Percentiles rank a stretch among this genome's conserved stretches.
These are phyloP conservation scores for Trichoderma cornu-damae DNA, from an alignment of 2,329 filamentous ascomycete species.

Conservation along the genomic window DNA sequence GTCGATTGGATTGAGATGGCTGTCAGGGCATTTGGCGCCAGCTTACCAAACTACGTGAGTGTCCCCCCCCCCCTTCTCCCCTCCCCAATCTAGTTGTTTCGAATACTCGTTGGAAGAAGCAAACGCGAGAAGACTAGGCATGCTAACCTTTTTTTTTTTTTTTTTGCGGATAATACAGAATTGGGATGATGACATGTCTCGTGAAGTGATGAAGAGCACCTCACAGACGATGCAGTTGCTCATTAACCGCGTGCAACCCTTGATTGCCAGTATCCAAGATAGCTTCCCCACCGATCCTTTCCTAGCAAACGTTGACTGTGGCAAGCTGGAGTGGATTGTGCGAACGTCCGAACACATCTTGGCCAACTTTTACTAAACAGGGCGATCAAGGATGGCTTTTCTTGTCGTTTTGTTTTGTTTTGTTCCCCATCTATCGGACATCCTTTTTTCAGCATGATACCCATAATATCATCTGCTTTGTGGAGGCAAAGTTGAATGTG, in stretches of 20 bases:
- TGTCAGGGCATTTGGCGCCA: slow-evolving; percentile 48
- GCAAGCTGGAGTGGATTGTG: slow-evolving; percentile 39
- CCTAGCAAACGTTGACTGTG: slow-evolving; percentile 35
- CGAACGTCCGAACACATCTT: slow-evolving; percentile 35
- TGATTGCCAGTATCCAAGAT: slow-evolving; percentile 33
- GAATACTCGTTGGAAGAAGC: no score
- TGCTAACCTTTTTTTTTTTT: slow-evolving; percentile 16
- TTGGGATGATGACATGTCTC: slow-evolving; percentile 35
- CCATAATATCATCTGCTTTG: slow-evolving; percentile 7
- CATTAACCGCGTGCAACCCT: slow-evolving; percentile 33
- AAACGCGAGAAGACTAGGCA: neutral
- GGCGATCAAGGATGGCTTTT: slow-evolving; percentile 26
- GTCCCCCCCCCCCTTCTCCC: neutral
- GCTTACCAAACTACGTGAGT: slow-evolving; percentile 49
- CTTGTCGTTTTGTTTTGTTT: neutral
- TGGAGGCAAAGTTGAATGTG: neutral
- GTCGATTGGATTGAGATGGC: slow-evolving; percentile 57
- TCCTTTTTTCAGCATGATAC: slow-evolving; percentile 6
- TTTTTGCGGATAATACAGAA: slow-evolving; percentile 32
- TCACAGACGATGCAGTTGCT: slow-evolving; percentile 38
- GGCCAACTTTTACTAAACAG: slow-evolving; percentile 28
- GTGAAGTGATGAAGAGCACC: slow-evolving; percentile 37
- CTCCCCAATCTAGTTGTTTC: neutral
- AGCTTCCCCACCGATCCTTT: slow-evolving; percentile 38
- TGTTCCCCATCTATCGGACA: no score